Percentiles rank a stretch among this genome's conserved stretches.
Evolutionary conservation across 1,284 basidiomycete species (phyloP).

Genomic region (Irpex sp.): DNA sequence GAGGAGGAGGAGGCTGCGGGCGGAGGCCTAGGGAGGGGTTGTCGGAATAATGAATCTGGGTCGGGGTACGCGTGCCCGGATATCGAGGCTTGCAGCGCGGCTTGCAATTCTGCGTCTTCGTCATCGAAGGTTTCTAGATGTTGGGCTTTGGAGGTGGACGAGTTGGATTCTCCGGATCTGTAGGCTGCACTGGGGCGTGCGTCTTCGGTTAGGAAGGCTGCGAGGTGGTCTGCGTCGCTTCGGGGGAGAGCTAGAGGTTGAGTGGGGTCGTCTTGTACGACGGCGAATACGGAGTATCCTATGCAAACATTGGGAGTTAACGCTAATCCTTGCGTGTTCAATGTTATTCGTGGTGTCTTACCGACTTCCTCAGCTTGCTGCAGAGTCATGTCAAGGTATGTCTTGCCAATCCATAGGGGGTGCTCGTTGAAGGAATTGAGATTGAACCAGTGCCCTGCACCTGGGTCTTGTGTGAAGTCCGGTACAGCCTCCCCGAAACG

Average conservation of each 20-base stretch:
- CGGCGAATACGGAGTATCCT: conserved; percentile 91
- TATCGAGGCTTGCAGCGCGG: conserved; percentile 78
- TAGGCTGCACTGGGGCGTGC: conserved; percentile 16
- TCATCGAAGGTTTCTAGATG: conserved; percentile 35
- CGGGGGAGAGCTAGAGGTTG: conserved; percentile 50
- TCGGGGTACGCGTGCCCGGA: conserved; percentile 22
- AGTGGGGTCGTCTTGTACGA: conserved; percentile 52
- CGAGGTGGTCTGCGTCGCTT: conserved; percentile 63
- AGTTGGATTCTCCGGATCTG: conserved; percentile 13
- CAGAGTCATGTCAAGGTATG: conserved; percentile 83
- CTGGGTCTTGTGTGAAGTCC: conserved; percentile 38
- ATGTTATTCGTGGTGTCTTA: conserved; percentile 23
- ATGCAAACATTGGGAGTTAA: not conserved
- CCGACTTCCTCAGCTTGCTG: conserved; percentile 86
- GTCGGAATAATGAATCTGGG: not conserved
- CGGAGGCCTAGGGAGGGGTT: not conserved
- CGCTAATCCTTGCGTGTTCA: not conserved
- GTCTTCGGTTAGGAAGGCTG: conserved; percentile 54
- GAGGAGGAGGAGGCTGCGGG: not conserved
- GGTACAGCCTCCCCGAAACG: conserved; percentile 64
- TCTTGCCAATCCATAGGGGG: conserved; percentile 82
- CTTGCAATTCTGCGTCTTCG: conserved; percentile 86
- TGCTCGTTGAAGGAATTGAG: conserved; percentile 73
- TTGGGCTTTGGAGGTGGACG: not conserved
- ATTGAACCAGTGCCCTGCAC: conserved; percentile 83